Conservation (phyloP, 1,284 basidiomycete species). For the Cutaneotrichosporon daszewskae region DNA sequence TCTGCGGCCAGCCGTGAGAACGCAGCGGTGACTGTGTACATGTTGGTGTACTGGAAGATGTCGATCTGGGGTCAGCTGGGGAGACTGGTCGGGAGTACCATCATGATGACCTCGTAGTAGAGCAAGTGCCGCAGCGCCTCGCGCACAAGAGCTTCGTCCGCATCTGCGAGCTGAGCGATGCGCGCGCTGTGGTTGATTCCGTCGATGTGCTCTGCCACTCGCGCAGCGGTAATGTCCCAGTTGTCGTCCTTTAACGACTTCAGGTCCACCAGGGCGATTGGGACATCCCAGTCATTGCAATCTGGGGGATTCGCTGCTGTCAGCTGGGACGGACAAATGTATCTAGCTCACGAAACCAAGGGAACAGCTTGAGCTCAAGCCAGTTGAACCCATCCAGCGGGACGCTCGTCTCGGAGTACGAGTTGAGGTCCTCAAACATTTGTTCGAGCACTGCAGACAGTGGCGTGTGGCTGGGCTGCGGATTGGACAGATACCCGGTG, state of each 20-base stretch:
- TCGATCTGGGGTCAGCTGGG: conserved; percentile 56
- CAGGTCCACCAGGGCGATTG: conserved; percentile 80
- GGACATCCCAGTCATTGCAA: conserved; percentile 93
- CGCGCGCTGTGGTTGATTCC: conserved; percentile 54
- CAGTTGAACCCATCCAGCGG: conserved; percentile 82
- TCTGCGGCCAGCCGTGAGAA: conserved; percentile 81
- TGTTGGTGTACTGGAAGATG: conserved; percentile 96
- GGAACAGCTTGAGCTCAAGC: conserved; percentile 91
- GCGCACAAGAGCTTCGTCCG: conserved; percentile 74
- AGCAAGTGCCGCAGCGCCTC: conserved; percentile 88
- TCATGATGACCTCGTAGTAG: conserved; percentile 96
- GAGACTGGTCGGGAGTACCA: conserved; percentile 37
- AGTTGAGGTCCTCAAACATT: conserved; percentile 93
- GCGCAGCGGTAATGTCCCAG: conserved; percentile 90
- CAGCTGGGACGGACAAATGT: background rate
- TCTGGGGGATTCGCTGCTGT: conserved; percentile 68
- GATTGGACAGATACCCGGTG: conserved; percentile 75
- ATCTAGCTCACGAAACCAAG: conserved; percentile 66
- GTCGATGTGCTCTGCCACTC: conserved; percentile 55
- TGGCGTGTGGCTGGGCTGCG: conserved; percentile 58
- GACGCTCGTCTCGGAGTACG: conserved; percentile 91
- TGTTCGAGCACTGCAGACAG: conserved; percentile 89
- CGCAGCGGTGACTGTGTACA: conserved; percentile 82
- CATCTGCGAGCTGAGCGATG: conserved; percentile 88
- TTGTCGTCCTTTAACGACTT: conserved; percentile 74